Evolutionary conservation across 768 basidiomycete species (phyloP), one percentile per base, ranked within the genome.

Genomic region (Tulasnella calospora): DNA sequence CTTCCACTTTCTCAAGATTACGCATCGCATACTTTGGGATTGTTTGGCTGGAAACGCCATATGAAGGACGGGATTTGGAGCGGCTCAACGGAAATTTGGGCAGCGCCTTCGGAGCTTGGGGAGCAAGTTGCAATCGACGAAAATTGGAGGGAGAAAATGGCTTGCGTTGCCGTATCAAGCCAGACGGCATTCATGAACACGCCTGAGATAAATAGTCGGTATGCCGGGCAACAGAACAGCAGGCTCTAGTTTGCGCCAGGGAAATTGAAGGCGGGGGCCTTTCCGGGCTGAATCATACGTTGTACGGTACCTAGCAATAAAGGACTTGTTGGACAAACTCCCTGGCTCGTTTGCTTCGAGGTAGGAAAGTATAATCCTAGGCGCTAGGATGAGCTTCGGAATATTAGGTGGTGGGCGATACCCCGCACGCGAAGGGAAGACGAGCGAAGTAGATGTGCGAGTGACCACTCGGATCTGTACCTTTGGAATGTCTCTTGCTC

Each of bases 71-170:
- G 46, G 17, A 23, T 44, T 36, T 47, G 55, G 44, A 47, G 36
- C 74, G 44, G 55, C 30, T 27, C 35, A 3, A 35, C 46, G 8
- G 44, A 47, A 51, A 23, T 57, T 10, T 51, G 55, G 44, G 33
- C 17, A 19, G 55, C 74, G 30, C 74, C 55, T 46, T 46, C 35
- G 4, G 74, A 55, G 47, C 36, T 57, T 33, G 46, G 74, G 36
- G 61, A 33, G 13, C 33, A 72, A 36, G 38, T 9, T 19, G 27
- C 8, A 36, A 36, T 72, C 12, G 71, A 72, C 71, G 36, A 38
- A 6, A 72, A 72, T 15, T 72, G 71, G 71, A 72, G 71, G 21
- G 71, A 72, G 27, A 72, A 72, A 12, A 72, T 72, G 38, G 10
- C 17, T 9, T 72, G 71, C 35, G 38, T 72, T 3, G 71, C 71